Percentiles rank a stretch among this genome's conserved stretches.
These are phyloP conservation scores for Apiospora phragmitis DNA, from an alignment of 2,329 filamentous ascomycete genomes.

Conservation along the genomic window DNA sequence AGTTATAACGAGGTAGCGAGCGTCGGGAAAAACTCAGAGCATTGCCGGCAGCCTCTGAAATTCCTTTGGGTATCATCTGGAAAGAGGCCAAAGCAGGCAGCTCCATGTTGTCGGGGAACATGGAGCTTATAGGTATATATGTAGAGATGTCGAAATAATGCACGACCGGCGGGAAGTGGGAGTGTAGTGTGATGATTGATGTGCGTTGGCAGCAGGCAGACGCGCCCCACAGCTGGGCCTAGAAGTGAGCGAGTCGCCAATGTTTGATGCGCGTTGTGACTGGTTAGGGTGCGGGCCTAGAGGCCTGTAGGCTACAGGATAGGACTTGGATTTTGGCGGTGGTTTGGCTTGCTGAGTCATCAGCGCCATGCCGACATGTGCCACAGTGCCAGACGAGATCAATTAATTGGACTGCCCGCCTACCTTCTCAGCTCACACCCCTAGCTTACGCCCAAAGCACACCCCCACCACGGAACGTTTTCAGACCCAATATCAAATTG, in stretches of 20 bases:
- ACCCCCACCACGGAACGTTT: conserved; percentile 7
- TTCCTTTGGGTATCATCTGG: conserved; percentile 27
- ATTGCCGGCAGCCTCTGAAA: conserved; percentile 29
- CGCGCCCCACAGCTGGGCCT: conserved; percentile 25
- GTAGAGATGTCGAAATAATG: conserved; percentile 13
- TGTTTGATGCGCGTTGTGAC: neutral
- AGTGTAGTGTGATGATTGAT: neutral
- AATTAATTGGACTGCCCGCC: neutral
- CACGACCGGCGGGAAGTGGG: neutral
- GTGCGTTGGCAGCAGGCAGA: conserved; percentile 28
- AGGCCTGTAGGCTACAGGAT: neutral
- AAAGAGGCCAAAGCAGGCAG: conserved; percentile 16
- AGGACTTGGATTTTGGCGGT: neutral
- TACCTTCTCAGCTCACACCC: conserved; percentile 6
- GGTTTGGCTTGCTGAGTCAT: conserved; percentile 11
- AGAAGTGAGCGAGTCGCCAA: neutral
- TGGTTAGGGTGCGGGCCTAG: neutral
- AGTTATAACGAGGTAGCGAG: conserved; percentile 12
- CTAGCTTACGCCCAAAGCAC: neutral
- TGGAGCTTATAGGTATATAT: conserved; percentile 15
- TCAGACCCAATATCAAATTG: neutral
- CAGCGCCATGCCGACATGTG: neutral
- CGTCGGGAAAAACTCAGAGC: conserved; percentile 27
- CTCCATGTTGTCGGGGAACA: conserved; percentile 28
- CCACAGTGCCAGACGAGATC: too few relatives aligned